Percentiles rank a stretch among this genome's conserved stretches.
Conservation (phyloP, 192 early-diverging fungal genomes). For the Blastocladiella britannica region DNA sequence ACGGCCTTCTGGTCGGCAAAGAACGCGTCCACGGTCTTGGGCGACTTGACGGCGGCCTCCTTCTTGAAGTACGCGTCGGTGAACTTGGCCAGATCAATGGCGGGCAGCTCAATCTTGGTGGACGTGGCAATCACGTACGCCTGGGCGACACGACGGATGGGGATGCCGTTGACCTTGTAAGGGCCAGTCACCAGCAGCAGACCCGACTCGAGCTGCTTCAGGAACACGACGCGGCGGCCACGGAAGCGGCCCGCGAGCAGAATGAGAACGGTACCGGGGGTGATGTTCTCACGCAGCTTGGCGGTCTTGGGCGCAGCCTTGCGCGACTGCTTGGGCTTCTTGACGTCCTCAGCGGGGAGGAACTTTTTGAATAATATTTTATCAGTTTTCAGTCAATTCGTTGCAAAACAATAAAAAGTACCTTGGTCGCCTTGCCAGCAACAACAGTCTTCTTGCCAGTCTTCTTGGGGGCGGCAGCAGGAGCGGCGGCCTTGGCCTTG, state of each 20-base stretch:
- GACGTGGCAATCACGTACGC: conserved; percentile 98
- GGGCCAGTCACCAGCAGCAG: conserved; percentile 93
- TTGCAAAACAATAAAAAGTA: no score
- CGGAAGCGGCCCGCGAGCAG: conserved; percentile 86
- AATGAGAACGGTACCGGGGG: conserved; percentile 93
- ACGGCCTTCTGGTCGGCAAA: conserved; percentile 45
- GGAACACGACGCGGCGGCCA: conserved; percentile 96
- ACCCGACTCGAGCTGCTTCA: conserved; percentile 87
- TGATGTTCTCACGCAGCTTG: conserved; percentile 75
- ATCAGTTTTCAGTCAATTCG: no score
- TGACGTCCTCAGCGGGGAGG: conserved; percentile 71
- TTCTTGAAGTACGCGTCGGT: conserved; percentile 88
- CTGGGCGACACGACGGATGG: conserved; percentile 93
- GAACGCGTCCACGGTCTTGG: conserved; percentile 73
- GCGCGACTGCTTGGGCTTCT: conserved; percentile 54
- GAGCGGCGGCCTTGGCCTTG: no score
- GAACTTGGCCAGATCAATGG: conserved; percentile 57
- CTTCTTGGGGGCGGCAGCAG: no score
- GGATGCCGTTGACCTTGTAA: conserved; percentile 97
- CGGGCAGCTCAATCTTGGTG: conserved; percentile 84
- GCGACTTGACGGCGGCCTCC: conserved; percentile 46
- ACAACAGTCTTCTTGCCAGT: no score
- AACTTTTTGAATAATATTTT: no score
- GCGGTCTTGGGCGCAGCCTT: conserved; percentile 45
- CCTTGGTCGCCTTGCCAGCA: no score